Base-by-base conservation (phyloP, 2,329 filamentous ascomycete species). In the Ceratocystiopsis brevicomis region DNA sequence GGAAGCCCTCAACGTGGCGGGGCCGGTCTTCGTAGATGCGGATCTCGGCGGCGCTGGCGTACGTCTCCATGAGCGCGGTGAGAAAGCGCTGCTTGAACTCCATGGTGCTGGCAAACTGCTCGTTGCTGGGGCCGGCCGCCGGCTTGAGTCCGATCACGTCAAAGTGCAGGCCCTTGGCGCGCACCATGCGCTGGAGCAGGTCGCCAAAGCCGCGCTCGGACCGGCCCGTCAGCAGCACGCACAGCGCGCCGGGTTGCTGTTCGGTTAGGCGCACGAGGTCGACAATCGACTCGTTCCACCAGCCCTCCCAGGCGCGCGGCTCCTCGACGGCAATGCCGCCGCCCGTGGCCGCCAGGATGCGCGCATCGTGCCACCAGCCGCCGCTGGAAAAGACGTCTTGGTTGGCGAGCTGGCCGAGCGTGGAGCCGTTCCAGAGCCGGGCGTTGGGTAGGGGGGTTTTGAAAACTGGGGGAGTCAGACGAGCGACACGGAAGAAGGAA, bases 341-440 rank as follows among this genome's bases (percentile, higher is more conserved):
- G 42, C 90, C 90, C 1, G 86, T 94, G 2, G 87, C 78, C 12
- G 80, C 76, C 19, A 98, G 75, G 48, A 98, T 87, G 49, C 75
- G 76, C 38, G 76, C 73, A 56, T 96, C 87, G 60, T 98, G 90
- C 90, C 90, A 98, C 90, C 90, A 98, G 49, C 88, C 86, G 50
- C 87, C 88, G 51, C 80, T 81, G 48, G 76, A 65, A 52, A 96
- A 83, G 42, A 73, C 68, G 50, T 92, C 81, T 50, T 81, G 78
- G 39, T 69, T 77, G 47, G 81, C 76, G 12, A 98, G 67, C 47
- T 77, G 70, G 40, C 85, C 84, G 41, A 93, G 75, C 0, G 85
- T 88, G 32, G 69, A 66, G 1, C 73, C 73, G 51, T 79, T 81
- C 90, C 90, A 98, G 55, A 98, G 60, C 51, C 85, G 79, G 3